A percentile compares a stretch with the other conserved stretches of the same genome.
These are phyloP conservation scores for Ganoderma sp. DNA, from an alignment of 1,284 basidiomycete species.

Conservation along the genomic window DNA sequence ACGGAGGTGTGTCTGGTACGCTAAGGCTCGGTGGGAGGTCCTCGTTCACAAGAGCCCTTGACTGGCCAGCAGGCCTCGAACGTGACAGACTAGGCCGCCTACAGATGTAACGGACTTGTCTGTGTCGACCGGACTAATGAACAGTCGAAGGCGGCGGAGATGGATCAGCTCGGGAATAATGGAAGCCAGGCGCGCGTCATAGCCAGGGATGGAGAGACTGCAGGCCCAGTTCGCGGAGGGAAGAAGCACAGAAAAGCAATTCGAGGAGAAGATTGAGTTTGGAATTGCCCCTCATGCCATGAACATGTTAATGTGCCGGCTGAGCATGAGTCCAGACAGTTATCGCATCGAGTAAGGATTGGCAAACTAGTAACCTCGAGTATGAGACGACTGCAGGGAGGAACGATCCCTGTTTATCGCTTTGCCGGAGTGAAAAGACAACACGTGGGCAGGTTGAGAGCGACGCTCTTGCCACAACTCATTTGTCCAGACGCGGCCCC, in stretches of 20 bases:
- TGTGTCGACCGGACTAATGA: no score
- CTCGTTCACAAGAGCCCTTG: neutral
- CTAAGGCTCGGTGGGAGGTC: neutral
- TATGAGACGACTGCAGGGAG: conserved; percentile 1
- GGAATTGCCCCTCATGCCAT: neutral
- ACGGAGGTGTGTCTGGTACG: conserved; percentile 6
- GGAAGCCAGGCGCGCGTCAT: conserved; percentile 1
- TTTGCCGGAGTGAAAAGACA: no score
- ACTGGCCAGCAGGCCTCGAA: neutral
- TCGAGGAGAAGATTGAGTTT: neutral
- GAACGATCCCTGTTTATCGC: no score
- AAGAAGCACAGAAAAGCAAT: neutral
- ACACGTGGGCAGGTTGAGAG: no score
- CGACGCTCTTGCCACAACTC: no score
- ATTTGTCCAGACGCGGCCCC: no score
- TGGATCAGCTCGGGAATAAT: conserved; percentile 7
- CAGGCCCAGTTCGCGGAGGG: conserved; percentile 12
- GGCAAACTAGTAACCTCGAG: no score
- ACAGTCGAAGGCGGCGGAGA: conserved; percentile 7
- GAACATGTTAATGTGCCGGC: neutral
- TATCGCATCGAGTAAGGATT: no score
- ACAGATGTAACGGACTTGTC: neutral
- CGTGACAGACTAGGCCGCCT: conserved; percentile 1
- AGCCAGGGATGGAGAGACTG: neutral
- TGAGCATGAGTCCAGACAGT: conserved; percentile 11